These are phyloP conservation scores for Xylariaceae sp. DNA, from an alignment of 2,329 filamentous ascomycete genomes.

Conservation along the genomic window DNA sequence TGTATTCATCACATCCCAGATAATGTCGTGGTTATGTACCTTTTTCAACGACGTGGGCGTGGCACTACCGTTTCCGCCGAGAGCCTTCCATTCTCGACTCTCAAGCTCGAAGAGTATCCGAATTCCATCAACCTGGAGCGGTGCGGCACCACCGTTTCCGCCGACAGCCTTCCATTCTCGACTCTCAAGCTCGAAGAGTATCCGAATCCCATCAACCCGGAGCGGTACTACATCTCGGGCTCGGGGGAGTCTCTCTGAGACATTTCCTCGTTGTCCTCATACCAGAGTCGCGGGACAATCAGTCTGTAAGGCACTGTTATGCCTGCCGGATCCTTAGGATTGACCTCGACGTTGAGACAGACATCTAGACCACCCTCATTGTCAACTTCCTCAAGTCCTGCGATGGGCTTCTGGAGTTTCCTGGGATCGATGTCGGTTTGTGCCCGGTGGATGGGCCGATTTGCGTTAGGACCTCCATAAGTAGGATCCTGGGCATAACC, in stretches of 20 bases:
- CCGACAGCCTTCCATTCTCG: too few relatives aligned
- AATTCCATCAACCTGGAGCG: not conserved
- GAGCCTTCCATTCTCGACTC: too few relatives aligned
- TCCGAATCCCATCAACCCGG: not conserved
- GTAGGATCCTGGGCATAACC: conserved; percentile 9
- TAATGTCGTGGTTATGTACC: too few relatives aligned
- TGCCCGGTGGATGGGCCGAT: conserved; percentile 54
- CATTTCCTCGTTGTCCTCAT: conserved; percentile 43
- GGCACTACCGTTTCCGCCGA: too few relatives aligned
- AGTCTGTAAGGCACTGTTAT: conserved; percentile 84
- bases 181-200: too few relatives aligned
- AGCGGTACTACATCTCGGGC: not conserved
- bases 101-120: too few relatives aligned
- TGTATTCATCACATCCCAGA: too few relatives aligned
- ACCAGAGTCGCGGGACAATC: conserved; percentile 72
- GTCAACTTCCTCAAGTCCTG: conserved; percentile 58
- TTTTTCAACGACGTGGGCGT: too few relatives aligned
- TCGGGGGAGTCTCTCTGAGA: not conserved
- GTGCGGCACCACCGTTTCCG: too few relatives aligned
- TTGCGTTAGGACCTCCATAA: not conserved
- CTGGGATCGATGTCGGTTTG: conserved; percentile 64
- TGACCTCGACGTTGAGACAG: conserved; percentile 83
- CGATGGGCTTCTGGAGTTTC: conserved; percentile 47
- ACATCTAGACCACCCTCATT: conserved; percentile 82
- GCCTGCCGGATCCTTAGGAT: conserved; percentile 76